Percentiles rank a stretch among this genome's conserved stretches.
Conservation (phyloP, 768 basidiomycete species). For the Mycena epipterygia region DNA sequence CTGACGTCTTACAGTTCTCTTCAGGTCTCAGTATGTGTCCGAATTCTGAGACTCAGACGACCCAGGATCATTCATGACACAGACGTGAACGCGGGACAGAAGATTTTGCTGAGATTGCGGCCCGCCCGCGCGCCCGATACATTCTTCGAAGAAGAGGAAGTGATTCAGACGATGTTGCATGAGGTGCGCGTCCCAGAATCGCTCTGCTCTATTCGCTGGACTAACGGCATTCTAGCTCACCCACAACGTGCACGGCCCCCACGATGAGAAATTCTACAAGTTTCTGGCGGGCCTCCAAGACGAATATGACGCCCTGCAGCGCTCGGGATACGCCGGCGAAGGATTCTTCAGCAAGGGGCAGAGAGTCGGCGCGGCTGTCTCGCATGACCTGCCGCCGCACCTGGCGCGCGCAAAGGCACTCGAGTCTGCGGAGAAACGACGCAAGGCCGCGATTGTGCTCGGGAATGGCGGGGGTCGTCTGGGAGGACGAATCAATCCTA, state of each 20-base stretch:
- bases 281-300: constrained; percentile 81
- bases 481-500: constrained; percentile 56
- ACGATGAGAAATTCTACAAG: constrained; percentile 88
- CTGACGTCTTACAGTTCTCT: neutral
- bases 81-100: constrained; percentile 86
- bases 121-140: constrained; percentile 76
- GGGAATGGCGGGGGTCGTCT: constrained; percentile 68
- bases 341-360: constrained; percentile 88
- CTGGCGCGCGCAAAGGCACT: constrained; percentile 77
- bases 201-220: neutral
- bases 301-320: constrained; percentile 85
- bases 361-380: constrained; percentile 74
- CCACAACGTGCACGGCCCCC: constrained; percentile 90
- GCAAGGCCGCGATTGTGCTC: constrained; percentile 57
- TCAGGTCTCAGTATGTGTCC: constrained; percentile 54
- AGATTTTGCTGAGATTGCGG: constrained; percentile 88
- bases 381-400: constrained; percentile 77
- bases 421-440: constrained; percentile 85
- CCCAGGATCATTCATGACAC: constrained; percentile 7
- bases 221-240: constrained; percentile 69
- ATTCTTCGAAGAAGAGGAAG: constrained; percentile 81
- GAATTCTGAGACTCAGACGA: neutral
- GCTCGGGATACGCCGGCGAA: constrained; percentile 90
- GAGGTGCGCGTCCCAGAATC: constrained; percentile 65
- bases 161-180: constrained; percentile 91